phyloP scores from a whole-genome alignment of 305 asterid species.

The Fraxinus greggii region DNA sequence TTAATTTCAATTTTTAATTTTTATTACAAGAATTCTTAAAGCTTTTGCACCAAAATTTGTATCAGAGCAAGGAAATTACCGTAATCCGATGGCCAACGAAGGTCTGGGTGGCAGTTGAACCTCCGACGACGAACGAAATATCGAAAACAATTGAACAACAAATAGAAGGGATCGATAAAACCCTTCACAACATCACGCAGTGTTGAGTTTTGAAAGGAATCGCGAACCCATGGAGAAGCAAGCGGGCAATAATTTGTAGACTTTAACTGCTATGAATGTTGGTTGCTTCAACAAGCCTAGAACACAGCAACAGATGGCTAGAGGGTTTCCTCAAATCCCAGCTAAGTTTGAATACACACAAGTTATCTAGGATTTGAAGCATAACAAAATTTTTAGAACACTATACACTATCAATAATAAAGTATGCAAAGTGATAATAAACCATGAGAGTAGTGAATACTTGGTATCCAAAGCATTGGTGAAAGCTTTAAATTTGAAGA shows the following conservation, averaged over 20 bases:
- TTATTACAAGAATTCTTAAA: neutral
- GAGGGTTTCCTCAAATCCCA: neutral
- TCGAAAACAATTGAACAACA: neutral
- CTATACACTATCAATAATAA: neutral
- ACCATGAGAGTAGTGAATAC: neutral
- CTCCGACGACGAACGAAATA: neutral
- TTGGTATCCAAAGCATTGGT: neutral
- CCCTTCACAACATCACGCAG: neutral
- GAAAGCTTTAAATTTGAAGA: neutral
- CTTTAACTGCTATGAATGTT: neutral
- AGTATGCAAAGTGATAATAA: neutral
- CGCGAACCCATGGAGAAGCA: neutral
- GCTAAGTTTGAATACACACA: neutral
- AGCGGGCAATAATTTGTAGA: neutral
- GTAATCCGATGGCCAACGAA: neutral
- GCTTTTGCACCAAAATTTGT: neutral
- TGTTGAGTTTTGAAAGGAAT: neutral
- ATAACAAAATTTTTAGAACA: neutral
- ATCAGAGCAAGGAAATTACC: neutral
- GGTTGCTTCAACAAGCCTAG: neutral
- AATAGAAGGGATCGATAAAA: neutral
- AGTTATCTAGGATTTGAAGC: neutral
- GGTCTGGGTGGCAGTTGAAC: neutral
- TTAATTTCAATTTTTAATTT: neutral
- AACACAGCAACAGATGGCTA: neutral